Evolutionary conservation across 208 protist species (phyloP), one percentile per base, ranked within the genome.

Genomic region (Trichomonas gallinae): DNA sequence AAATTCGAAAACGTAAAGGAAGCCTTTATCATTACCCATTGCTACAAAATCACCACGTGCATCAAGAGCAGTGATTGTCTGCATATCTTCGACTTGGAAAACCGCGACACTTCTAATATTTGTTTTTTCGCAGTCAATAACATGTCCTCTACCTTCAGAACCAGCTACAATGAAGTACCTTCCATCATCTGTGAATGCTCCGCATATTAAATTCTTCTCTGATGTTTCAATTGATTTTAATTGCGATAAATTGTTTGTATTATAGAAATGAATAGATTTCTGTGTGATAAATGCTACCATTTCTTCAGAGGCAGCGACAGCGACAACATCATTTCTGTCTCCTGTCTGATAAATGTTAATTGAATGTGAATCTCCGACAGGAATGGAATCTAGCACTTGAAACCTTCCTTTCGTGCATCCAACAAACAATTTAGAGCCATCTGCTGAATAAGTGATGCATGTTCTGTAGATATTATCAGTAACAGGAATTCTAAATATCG

Each of bases 81-180:
- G 87, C 87, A 93, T 93, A 48, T 93, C 87, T 38, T 42, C 40
- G 36, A 48, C 44, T 93, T 93, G 87, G n/a, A 93, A 93, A 38
- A 9, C 8, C 4, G 11, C 44, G 38, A 93, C 38, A 51, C 40
- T 44, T 21, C 3, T 38, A 51, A 93, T 42, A 40, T 34, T 85
- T 36, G n/a, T 8, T 46, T 89, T 89, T n/a, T 89, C 83, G 31
- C 87, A 93, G 17, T 93, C 87, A 51, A 93, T 48, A 17, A 93
- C 17, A 15, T 48, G 40, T 9, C 87, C 87, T 38, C 44, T 4
- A 15, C 87, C 87, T 40, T 51, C 44, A 0, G 42, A n/a, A 48
- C 87, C 87, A 38, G 87, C 87, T 38, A 44, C 87, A 38, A 93
- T 31, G 31, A 93, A 93, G 36, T 34, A 93, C 3, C 9, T 23